These are phyloP conservation scores for Zychaea mexicana DNA, from an alignment of 371 early-diverging fungal genomes.

Conservation along the genomic window DNA sequence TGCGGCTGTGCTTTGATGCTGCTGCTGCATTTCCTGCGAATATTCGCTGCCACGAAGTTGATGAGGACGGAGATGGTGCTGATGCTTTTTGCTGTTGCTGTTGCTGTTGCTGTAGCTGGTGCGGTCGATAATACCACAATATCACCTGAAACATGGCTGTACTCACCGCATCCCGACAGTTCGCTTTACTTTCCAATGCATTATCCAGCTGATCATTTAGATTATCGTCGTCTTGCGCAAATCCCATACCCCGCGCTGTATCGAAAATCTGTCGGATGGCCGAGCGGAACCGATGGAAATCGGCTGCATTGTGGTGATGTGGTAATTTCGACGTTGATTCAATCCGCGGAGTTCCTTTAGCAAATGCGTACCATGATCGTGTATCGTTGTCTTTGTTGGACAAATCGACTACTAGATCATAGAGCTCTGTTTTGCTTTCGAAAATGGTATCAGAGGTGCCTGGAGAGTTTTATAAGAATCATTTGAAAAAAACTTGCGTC, in stretches of 20 bases:
- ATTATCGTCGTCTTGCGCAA: slow-evolving; percentile 10
- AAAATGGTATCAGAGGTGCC: slow-evolving; percentile 65
- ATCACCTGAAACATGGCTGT: slow-evolving; percentile 10
- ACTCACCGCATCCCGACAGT: slow-evolving; percentile 8
- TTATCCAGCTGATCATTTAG: slow-evolving; percentile 1
- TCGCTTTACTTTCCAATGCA: slow-evolving; percentile 3
- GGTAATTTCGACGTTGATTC: slow-evolving; percentile 7
- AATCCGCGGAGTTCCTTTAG: not conserved
- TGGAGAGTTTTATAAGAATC: slow-evolving; percentile 16
- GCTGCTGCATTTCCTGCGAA: slow-evolving; percentile 11
- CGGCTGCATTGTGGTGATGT: slow-evolving; percentile 30
- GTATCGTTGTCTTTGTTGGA: slow-evolving; percentile 18
- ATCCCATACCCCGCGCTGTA: slow-evolving; percentile 9
- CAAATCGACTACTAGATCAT: slow-evolving; percentile 54
- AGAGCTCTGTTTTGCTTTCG: slow-evolving; percentile 53
- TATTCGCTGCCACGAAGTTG: slow-evolving; percentile 20
- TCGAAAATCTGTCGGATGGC: slow-evolving; percentile 21
- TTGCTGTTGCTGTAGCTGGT: not conserved
- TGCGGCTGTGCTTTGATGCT: not conserved
- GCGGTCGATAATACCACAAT: slow-evolving; percentile 15
- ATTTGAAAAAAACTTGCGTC: too few relatives aligned
- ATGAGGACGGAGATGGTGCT: too few relatives aligned
- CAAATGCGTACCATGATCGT: not conserved
- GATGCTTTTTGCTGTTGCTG: not conserved
- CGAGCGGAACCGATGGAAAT: slow-evolving; percentile 28